Base-by-base conservation (phyloP, 345 rosid species). In the Euphorbia pulcherrima region DNA sequence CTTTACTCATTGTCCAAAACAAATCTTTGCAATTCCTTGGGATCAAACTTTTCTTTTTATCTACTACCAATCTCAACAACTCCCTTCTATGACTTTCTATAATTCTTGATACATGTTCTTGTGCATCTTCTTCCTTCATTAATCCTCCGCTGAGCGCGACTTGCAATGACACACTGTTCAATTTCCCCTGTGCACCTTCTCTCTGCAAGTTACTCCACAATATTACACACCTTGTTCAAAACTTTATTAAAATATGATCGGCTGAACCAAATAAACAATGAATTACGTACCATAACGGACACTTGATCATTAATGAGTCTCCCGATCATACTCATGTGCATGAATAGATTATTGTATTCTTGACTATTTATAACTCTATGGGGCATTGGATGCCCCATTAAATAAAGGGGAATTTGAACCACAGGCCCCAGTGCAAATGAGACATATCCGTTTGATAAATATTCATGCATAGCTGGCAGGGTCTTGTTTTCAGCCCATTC, bases 401-500 rank as follows among this genome's bases (percentile, higher is more conserved):
- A 70, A 21, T 37, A 70, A 0, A 62, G 52, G 1, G 74, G 74
- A 13, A 70, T 37, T 0, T 62, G 53, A 46, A 69, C 60, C 13
- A 58, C 51, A 0, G 74, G 74, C 29, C 74, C 74, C 60, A 71
- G 55, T 1, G 74, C 74, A 44, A 71, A 50, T 24, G 62, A 51
- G 14, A 71, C 68, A 2, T 55, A 71, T 54, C 62, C 74, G 14
- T 53, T 60, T 14, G 59, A 60, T 48, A 63, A 54, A 33, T 71
- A 71, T 5, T 71, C 62, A 50, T 71, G 62, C 63, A 71, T 5
- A 30, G 74, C 16, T n/a, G 74, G 74, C 10, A 56, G 21, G 8
- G 35, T 11, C 20, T 63, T 18, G 12, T 62, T 57, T 55, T 39
- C 30, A n/a, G 68, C 40, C 74, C 74, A 62, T 2, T 53, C 52